Evolutionary conservation across 2,329 filamentous ascomycete genomes (phyloP).

Genomic region (Colletotrichum salicis): DNA sequence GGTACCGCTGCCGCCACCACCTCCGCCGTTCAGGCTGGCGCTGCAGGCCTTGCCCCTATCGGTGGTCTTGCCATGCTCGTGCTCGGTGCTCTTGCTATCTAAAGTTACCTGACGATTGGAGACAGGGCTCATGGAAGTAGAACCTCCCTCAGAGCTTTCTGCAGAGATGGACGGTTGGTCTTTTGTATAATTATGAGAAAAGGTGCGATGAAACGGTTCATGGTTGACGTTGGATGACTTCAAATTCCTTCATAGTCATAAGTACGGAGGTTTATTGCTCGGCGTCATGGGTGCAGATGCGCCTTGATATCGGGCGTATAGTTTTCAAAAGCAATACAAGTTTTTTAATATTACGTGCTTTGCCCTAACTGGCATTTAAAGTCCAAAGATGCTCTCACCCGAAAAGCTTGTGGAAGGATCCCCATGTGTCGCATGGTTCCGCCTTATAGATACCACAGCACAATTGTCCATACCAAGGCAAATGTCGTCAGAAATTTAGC

Average conservation of each 20-base stretch:
- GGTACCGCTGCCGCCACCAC: conserved; percentile 32
- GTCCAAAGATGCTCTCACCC: no score
- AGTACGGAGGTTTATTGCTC: background rate
- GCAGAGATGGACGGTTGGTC: no score
- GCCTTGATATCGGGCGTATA: background rate
- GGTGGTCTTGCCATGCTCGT: conserved; percentile 34
- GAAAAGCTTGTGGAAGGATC: no score
- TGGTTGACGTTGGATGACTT: conserved; percentile 14
- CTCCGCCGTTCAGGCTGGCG: conserved; percentile 27
- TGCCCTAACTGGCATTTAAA: no score
- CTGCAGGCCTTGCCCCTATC: conserved; percentile 28
- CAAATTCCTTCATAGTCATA: background rate
- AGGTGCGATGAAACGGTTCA: background rate
- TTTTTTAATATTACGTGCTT: conserved; percentile 11
- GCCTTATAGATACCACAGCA: background rate
- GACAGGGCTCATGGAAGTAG: background rate
- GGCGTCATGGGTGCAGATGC: background rate
- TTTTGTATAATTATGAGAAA: background rate
- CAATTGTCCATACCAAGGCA: background rate
- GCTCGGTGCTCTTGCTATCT: conserved; percentile 35
- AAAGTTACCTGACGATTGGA: background rate
- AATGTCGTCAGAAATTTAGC: background rate
- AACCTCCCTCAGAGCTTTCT: background rate
- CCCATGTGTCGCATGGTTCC: no score
- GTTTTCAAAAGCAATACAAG: conserved; percentile 4